Base-by-base conservation (phyloP, 345 rosid genomes). In the Dipteronia dyeriana region DNA sequence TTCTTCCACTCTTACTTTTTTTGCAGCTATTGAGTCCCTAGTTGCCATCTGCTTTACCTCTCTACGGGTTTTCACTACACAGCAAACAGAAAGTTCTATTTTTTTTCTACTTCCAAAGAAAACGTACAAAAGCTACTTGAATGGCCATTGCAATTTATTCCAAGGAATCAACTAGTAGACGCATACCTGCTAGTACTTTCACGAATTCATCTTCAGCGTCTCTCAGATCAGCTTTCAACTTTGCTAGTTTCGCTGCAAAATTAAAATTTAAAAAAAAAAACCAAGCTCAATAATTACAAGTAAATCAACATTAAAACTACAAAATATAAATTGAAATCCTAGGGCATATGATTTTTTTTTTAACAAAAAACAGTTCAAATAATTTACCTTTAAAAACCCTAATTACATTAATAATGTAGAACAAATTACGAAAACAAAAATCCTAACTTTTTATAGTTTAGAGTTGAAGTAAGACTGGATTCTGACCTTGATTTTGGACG, bases 161-260 rank as follows among this genome's bases (percentile, higher is more conserved):
- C 10, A 14, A 45, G 49, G 49, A 45, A 45, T 45, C 49, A 45
- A 60, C 38, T 3, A 56, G 11, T 34, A 43, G 11, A 34, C 19
- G 62, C 75, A 71, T 71, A 92, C 98, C 97, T 85, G 93, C 86
- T 68, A 96, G 79, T 39, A 88, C 91, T 84, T 86, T 88, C 69
- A 94, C 99, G 66, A 91, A 87, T 39, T 89, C 92, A 78, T 84
- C 90, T 77, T 96, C 98, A n/a, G 91, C 95, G 76, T 90, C 95
- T 85, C 90, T 85, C 82, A 92, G 85, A 45, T 85, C 61, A 65
- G 85, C 73, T 86, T 92, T 92, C 83, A 89, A 1, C 79, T 87
- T 87, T 65, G 73, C 82, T 23, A 91, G 61, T 76, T 83, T 83
- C 87, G 72, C 98, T 96, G 84, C 20, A 47, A 41, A 43, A 75